Evolutionary conservation across 1,284 basidiomycete species (phyloP), one percentile per base, ranked within the genome.

Genomic region (Ceratobasidium sp.): DNA sequence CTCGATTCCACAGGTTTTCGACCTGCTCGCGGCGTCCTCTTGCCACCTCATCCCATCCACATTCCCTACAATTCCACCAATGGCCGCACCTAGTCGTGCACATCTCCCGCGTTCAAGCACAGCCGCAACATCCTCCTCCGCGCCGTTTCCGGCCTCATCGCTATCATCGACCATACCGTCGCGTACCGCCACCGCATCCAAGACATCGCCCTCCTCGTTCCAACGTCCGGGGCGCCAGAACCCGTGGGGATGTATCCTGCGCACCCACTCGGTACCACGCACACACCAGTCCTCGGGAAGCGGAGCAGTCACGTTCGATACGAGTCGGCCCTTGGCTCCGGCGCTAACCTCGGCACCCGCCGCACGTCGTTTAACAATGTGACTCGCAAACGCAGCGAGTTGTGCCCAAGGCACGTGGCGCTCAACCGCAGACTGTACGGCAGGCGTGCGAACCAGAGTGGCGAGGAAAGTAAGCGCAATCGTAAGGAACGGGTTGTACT

Each of bases 251-350:
- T 92, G 97, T 1, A 97, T 89, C 72, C 89, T 88, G 74, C 93
- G 86, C 1, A 93, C 90, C 97, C 97, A 99, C 75, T 94, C 93
- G 88, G 96, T 92, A 2, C 97, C 97, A 36, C 96, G 87, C 74
- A 98, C 81, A 77, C 93, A 93, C 94, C 96, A 98, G 79, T 99
- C 97, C 80, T 99, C 97, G 0, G 93, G 88, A 1, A 99, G 83
- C 0, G 95, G 69, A 30, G 59, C 85, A 72, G 83, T 87, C 0
- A 89, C 88, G 48, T 92, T 18, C 1, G 53, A 46, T 12, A 70
- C 67, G 4, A 70, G 43, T 58, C 55, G 67, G 53, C 67, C 82
- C 84, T 91, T 86, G 10, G 82, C 77, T 84, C 78, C 76, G 73
- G 78, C 77, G 43, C 45, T 59, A n/a, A 70, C 67, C 28, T 70